phyloP scores from a whole-genome alignment of 805 yeast genomes.

The Candida dajiaensis region DNA sequence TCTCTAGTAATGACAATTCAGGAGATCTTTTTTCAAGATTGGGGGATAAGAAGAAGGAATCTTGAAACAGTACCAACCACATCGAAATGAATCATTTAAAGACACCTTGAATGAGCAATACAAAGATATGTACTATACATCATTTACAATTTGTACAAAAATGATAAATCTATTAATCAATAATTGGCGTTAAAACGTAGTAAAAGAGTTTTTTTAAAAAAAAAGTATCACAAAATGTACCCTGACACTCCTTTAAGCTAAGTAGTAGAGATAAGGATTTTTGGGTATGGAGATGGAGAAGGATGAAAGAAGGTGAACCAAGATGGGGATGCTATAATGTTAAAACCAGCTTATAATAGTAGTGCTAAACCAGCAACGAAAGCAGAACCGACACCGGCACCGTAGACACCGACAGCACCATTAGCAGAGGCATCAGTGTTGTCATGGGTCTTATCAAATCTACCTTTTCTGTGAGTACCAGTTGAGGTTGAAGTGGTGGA shows the following conservation, averaged over 20 bases:
- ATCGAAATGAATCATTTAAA: too few relatives aligned
- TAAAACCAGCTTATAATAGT: constrained; percentile 27
- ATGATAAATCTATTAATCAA: background rate
- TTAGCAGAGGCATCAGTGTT: constrained; percentile 21
- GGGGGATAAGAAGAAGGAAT: background rate
- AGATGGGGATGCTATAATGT: background rate
- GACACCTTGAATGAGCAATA: too few relatives aligned
- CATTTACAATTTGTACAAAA: too few relatives aligned
- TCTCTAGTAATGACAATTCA: background rate
- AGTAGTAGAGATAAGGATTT: background rate
- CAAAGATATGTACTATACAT: background rate
- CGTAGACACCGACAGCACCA: constrained; percentile 22
- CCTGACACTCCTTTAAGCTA: background rate
- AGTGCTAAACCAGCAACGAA: constrained; percentile 46
- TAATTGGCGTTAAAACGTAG: background rate
- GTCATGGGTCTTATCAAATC: constrained; percentile 39
- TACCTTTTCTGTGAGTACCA: constrained; percentile 47
- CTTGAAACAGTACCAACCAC: too few relatives aligned
- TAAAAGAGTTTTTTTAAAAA: background rate
- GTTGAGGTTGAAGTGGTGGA: constrained; percentile 26
- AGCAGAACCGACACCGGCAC: constrained; percentile 38
- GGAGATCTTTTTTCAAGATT: constrained; percentile 3
- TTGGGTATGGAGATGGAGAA: background rate
- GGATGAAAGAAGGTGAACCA: background rate
- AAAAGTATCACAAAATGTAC: background rate